Base-by-base conservation (phyloP, 1,284 basidiomycete genomes). In the Trametes polyzona region DNA sequence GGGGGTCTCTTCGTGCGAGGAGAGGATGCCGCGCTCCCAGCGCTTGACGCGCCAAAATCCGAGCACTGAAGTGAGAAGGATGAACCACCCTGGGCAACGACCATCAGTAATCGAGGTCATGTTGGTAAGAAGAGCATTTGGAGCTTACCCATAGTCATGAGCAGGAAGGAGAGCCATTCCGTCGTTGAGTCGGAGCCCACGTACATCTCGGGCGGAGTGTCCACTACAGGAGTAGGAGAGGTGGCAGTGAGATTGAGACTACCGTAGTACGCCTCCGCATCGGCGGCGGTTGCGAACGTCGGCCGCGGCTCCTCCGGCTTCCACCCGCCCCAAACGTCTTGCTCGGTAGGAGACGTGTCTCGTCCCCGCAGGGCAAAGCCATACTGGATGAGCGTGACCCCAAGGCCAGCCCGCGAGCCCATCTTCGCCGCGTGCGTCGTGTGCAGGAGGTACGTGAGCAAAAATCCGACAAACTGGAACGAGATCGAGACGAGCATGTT, bases 401-500 rank as follows among this genome's bases (percentile, higher is more conserved):
- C 96, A 33, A 99, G 82, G 29, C 96, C 96, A 1, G 95, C 96
- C 42, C 96, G 88, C 37, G 94, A 95, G 46, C 96, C 96, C 64
- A 94, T 88, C 67, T 96, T 93, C 17, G 95, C 95, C 4, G 97
- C 94, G 71, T 99, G 97, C 1, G 96, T 96, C 4, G 92, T 94
- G 72, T 95, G 94, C 24, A 97, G 82, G 55, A 97, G 87, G 73
- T 95, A 97, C 8, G 95, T 96, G 73, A 97, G 86, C 59, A 96
- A 84, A 83, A 97, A 97, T 43, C 95, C 96, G 65, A 98, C 89
- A 69, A 98, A 98, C 76, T 98, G 95, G 88, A 99, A 99, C 33
- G 93, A 94, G 64, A 95, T 86, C 44, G 93, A 95, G 56, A 99
- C 90, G 57, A 98, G 86, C 71, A 96, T 80, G 71, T 95, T 95